Evolutionary conservation across 176 grass and related monocot species (phyloP).

Genomic region (Oryza meyeriana): DNA sequence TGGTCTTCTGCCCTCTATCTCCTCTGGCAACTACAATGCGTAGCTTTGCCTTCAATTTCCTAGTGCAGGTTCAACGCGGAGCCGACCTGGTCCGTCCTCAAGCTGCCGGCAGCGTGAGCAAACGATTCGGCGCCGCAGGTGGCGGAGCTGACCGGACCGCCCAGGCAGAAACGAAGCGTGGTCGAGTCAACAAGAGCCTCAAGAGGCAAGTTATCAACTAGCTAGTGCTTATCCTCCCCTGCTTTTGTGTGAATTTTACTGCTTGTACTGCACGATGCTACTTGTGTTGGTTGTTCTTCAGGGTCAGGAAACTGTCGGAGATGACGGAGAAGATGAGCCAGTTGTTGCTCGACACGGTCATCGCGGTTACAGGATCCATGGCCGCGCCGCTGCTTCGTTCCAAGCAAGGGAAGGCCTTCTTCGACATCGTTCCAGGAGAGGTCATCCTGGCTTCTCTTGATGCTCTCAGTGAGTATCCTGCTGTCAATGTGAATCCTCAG

Average conservation of each 20-base stretch:
- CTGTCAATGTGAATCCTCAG: not conserved
- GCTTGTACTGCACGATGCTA: not conserved
- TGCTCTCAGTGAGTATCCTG: conserved; percentile 66
- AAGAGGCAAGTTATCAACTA: conserved; percentile 48
- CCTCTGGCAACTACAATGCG: not conserved
- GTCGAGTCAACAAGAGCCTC: conserved; percentile 66
- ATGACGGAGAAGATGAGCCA: conserved; percentile 95
- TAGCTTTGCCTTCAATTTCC: not conserved
- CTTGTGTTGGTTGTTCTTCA: conserved; percentile 16
- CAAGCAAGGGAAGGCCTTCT: conserved; percentile 63
- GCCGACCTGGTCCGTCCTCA: conserved; percentile 72
- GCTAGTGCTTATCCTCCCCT: not conserved
- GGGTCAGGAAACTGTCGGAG: conserved; percentile 79
- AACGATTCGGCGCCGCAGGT: conserved; percentile 7
- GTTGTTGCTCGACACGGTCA: conserved; percentile 66
- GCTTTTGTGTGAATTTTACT: not conserved
- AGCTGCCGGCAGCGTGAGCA: conserved; percentile 20
- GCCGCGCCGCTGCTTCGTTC: conserved; percentile 61
- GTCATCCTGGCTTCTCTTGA: conserved; percentile 82
- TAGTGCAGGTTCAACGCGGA: conserved; percentile 73
- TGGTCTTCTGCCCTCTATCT: not conserved
- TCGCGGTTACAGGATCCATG: conserved; percentile 69
- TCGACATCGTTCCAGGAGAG: conserved; percentile 62
- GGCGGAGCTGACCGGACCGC: conserved; percentile 20
- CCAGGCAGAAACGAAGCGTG: conserved; percentile 29